These are phyloP conservation scores for Symmetrospora coprosmae DNA, from an alignment of 768 basidiomycete species.

Conservation along the genomic window DNA sequence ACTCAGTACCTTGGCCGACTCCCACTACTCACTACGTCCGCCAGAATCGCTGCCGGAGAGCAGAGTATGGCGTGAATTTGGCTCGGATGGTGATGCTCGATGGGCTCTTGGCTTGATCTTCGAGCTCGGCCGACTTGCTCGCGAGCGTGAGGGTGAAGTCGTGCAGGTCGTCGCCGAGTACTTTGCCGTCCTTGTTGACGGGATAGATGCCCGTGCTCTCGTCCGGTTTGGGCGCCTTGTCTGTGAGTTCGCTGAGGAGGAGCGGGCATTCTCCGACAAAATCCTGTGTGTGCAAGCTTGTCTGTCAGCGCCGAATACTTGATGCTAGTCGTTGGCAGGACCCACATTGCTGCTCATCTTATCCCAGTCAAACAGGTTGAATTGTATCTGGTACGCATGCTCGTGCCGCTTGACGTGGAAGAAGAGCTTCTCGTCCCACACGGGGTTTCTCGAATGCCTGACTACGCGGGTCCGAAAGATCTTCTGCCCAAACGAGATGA, in stretches of 20 bases:
- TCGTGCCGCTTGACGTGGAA: constrained; percentile 90
- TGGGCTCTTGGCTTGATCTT: constrained; percentile 58
- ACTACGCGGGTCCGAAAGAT: constrained; percentile 85
- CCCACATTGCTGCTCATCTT: constrained; percentile 51
- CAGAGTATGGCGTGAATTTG: constrained; percentile 84
- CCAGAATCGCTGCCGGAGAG: constrained; percentile 34
- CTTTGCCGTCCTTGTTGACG: constrained; percentile 45
- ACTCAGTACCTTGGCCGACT: neutral
- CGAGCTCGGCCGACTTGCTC: constrained; percentile 45
- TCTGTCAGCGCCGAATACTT: neutral
- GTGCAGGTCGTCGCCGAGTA: constrained; percentile 47
- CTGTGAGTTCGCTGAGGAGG: constrained; percentile 56
- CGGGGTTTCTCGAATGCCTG: constrained; percentile 67
- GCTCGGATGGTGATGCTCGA: constrained; percentile 66
- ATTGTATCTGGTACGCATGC: constrained; percentile 52
- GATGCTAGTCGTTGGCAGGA: neutral
- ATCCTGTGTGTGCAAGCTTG: constrained; percentile 47
- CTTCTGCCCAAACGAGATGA: constrained; percentile 91
- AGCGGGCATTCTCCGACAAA: constrained; percentile 66
- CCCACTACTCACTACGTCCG: neutral
- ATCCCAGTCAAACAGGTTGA: constrained; percentile 90
- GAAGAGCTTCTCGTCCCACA: constrained; percentile 86
- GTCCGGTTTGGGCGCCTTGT: constrained; percentile 52
- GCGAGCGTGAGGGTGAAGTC: constrained; percentile 54
- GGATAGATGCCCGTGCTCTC: constrained; percentile 46